phyloP scores from a whole-genome alignment of 495 filamentous ascomycete species.

The Arthonia radiata region DNA sequence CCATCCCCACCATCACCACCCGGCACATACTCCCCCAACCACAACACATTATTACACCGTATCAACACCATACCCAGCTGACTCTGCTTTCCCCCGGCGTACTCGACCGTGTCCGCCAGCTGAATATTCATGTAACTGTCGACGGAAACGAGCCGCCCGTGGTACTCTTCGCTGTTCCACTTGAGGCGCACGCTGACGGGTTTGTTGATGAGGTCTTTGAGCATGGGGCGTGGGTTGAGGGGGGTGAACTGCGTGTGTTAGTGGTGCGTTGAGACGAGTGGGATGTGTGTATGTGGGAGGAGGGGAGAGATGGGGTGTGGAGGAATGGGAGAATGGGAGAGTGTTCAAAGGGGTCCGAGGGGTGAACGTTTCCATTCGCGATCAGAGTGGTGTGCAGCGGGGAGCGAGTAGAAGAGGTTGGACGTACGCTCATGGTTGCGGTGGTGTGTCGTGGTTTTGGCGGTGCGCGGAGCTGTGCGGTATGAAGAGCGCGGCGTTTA shows the following conservation, averaged over 20 bases:
- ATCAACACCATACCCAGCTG: constrained; percentile 77
- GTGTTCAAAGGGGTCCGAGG: too few species aligned
- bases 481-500: too few species aligned
- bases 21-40: constrained; percentile 41
- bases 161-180: constrained; percentile 95
- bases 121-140: constrained; percentile 99
- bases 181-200: constrained; percentile 79
- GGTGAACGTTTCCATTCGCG: too few species aligned
- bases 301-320: too few species aligned
- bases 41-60: constrained; percentile 92
- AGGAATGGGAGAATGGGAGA: too few species aligned
- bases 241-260: constrained; percentile 72
- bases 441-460: too few species aligned
- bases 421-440: too few species aligned
- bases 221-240: constrained; percentile 72
- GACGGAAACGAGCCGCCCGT: constrained; percentile 67
- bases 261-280: too few species aligned
- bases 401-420: too few species aligned
- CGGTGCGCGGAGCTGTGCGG: too few species aligned
- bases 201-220: constrained; percentile 69
- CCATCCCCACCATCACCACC: constrained; percentile 27
- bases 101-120: constrained; percentile 71
- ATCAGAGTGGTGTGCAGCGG: too few species aligned
- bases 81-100: constrained; percentile 64
- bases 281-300: too few species aligned